Evolutionary conservation across 345 rosid genomes (phyloP).

Genomic region (Citrus trifoliata): DNA sequence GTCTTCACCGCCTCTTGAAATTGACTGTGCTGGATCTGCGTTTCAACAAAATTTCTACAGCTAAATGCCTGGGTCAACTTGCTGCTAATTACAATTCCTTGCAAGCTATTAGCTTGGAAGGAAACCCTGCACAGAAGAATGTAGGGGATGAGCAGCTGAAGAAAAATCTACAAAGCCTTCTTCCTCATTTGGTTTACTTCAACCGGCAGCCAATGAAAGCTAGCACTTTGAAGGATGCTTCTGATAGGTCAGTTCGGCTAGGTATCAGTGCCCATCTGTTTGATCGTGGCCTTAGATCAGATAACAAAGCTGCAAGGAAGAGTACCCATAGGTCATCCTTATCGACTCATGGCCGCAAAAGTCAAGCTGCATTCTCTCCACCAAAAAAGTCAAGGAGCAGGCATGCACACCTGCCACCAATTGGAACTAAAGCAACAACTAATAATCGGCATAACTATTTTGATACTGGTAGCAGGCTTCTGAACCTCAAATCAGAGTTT

Average conservation of each 20-base stretch:
- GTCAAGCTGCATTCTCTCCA: slow-evolving; percentile 37
- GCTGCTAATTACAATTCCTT: slow-evolving; percentile 95
- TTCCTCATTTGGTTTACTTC: slow-evolving; percentile 76
- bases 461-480: slow-evolving; percentile 46
- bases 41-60: slow-evolving; percentile 81
- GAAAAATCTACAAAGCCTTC: slow-evolving; percentile 74
- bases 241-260: slow-evolving; percentile 60
- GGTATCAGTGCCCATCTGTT: slow-evolving; percentile 57
- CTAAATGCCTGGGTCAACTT: slow-evolving; percentile 87
- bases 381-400: slow-evolving; percentile 52
- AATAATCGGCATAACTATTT: slow-evolving; percentile 33
- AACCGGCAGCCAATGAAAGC: slow-evolving; percentile 71
- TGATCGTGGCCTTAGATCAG: slow-evolving; percentile 63
- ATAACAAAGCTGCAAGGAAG: slow-evolving; percentile 58
- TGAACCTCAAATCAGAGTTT: slow-evolving; percentile 43
- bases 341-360: slow-evolving; percentile 40
- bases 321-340: slow-evolving; percentile 52
- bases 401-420: slow-evolving; percentile 51
- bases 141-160: slow-evolving; percentile 93
- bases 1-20: slow-evolving; percentile 91
- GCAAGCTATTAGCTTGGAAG: slow-evolving; percentile 96
- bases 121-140: slow-evolving; percentile 94
- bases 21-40: slow-evolving; percentile 81
- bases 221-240: slow-evolving; percentile 51
- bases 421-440: slow-evolving; percentile 45